phyloP scores from a whole-genome alignment of 805 yeast species.

The Starmerella cellae region DNA sequence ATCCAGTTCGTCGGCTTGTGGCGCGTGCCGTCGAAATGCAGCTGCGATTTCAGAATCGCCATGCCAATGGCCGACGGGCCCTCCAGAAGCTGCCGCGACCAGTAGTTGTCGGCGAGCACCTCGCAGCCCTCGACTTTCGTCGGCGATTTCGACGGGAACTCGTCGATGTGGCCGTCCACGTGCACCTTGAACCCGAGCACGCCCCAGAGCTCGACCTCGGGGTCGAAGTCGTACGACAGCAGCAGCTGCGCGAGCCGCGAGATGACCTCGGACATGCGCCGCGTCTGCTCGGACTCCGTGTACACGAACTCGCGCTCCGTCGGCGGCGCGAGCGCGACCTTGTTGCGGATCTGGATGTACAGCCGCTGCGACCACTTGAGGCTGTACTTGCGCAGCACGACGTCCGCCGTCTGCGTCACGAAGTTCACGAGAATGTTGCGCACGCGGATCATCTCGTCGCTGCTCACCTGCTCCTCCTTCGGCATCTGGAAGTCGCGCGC shows the following conservation, averaged over 20 bases:
- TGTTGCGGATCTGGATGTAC: slow-evolving; percentile 26
- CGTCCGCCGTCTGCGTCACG: slow-evolving; percentile 39
- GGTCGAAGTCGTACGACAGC: slow-evolving; percentile 52
- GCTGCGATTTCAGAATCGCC: slow-evolving; percentile 25
- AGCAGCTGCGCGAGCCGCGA: slow-evolving; percentile 40
- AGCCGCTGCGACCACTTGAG: slow-evolving; percentile 26
- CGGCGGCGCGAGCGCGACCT: slow-evolving; percentile 22
- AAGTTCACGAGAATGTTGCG: slow-evolving; percentile 52
- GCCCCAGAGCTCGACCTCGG: slow-evolving; percentile 22
- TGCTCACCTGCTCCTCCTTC: slow-evolving; percentile 23
- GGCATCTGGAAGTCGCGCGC: slow-evolving; percentile 41
- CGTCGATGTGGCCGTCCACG: not conserved
- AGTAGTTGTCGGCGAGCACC: slow-evolving; percentile 10
- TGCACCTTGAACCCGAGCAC: slow-evolving; percentile 3
- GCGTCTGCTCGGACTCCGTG: slow-evolving; percentile 22
- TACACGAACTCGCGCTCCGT: slow-evolving; percentile 22
- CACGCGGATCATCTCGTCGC: slow-evolving; percentile 37
- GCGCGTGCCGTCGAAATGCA: slow-evolving; percentile 22
- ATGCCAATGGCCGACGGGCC: slow-evolving; percentile 27
- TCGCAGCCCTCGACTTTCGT: slow-evolving; percentile 11
- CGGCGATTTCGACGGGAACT: not conserved
- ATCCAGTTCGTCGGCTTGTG: slow-evolving; percentile 4
- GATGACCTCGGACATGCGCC: slow-evolving; percentile 27
- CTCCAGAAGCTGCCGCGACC: slow-evolving; percentile 14
- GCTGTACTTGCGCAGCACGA: slow-evolving; percentile 26